Evolutionary conservation across 106 monocot species (phyloP), one percentile per base, ranked within the genome.

Genomic region (Phalaenopsis equestris): DNA sequence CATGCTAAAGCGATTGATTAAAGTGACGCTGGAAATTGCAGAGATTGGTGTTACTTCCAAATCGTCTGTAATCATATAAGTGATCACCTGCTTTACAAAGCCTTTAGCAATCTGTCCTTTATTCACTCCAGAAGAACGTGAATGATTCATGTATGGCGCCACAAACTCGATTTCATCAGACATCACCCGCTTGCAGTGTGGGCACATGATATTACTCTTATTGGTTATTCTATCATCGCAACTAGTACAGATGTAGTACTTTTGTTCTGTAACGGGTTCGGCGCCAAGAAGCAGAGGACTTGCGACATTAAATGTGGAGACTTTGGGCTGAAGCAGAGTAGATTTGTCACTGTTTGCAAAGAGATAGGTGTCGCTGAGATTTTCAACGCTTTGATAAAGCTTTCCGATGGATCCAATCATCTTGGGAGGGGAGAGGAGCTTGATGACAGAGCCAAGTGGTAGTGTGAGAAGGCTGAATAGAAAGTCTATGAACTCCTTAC

Each of bases 1-100:
- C 21, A 84, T 49, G 10, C 56, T 19, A 41, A 86, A 86, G 57
- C 79, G 81, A 70, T 84, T 81, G 2, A 89, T 68, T 1, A 85
- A 55, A 52, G 83, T 73, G 6, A 89, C 57, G 19, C 75, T 55
- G 7, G 86, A 76, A 39, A 84, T 81, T 8, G 47, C 72, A 1
- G 86, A 89, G 81, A 89, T 79, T 16, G 84, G 89, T 15, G 57
- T 18, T 1, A 89, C 80, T 2, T 41, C 56, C 19, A 89, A 42
- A 46, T 88, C 79, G 79, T 89, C 89, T 81, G 74, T 89, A 14
- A 88, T 81, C 81, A 79, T 87, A 45, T 84, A 87, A n/a, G 57
- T 81, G 6, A 79, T 48, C 43, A 78, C 75, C 8, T 64, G 83
- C 43, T 79, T 78, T 3, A 87, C 81, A n/a, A 65, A 81, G 6